Evolutionary conservation across 768 basidiomycete genomes (phyloP).

Genomic region (Lactarius tabidus): DNA sequence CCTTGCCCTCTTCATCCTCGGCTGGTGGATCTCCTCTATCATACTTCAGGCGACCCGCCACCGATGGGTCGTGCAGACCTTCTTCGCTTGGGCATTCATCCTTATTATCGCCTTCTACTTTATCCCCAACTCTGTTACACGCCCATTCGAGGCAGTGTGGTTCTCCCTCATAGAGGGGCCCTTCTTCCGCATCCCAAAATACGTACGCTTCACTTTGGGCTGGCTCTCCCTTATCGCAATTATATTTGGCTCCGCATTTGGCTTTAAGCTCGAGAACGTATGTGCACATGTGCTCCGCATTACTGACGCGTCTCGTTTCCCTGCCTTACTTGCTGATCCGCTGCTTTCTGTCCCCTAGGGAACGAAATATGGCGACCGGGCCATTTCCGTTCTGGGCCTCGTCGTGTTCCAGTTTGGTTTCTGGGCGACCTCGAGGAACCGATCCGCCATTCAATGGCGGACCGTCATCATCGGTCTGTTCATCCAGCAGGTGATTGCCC

Average conservation of each 20-base stretch:
- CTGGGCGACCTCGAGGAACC: slow-evolving; percentile 60
- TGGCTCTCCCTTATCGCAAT: slow-evolving; percentile 75
- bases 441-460: slow-evolving; percentile 70
- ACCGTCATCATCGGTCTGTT: slow-evolving; percentile 87
- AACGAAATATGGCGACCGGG: slow-evolving; percentile 71
- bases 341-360: slow-evolving; percentile 33
- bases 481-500: slow-evolving; percentile 78
- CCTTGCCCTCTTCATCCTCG: slow-evolving; percentile 61
- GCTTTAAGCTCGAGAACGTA: slow-evolving; percentile 60
- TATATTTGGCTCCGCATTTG: slow-evolving; percentile 84
- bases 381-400: slow-evolving; percentile 77
- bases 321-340: slow-evolving; percentile 11
- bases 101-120: slow-evolving; percentile 79
- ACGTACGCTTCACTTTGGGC: slow-evolving; percentile 57
- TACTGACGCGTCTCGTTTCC: background rate
- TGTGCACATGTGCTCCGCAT: too few relatives aligned
- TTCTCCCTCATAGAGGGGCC: slow-evolving; percentile 58
- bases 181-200: slow-evolving; percentile 55
- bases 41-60: slow-evolving; percentile 64
- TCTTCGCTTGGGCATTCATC: slow-evolving; percentile 83
- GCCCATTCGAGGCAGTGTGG: slow-evolving; percentile 74
- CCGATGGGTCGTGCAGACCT: slow-evolving; percentile 78
- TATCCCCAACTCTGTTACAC: slow-evolving; percentile 64
- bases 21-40: slow-evolving; percentile 83
- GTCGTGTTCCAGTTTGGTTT: slow-evolving; percentile 76